Evolutionary conservation across 1,284 basidiomycete genomes (phyloP).

Genomic region (Cutaneotrichosporon sp.): DNA sequence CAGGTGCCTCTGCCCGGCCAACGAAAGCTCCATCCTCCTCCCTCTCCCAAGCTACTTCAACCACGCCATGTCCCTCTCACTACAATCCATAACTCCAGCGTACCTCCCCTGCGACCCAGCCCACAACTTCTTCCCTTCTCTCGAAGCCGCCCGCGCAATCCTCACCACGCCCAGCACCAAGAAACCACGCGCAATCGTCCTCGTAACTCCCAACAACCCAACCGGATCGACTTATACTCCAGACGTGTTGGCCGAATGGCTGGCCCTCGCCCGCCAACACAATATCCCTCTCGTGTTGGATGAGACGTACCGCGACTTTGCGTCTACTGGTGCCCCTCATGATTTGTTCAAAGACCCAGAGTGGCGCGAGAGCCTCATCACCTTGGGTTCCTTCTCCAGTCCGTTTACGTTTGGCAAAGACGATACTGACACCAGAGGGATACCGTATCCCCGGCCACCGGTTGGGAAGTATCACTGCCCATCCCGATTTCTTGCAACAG

Average conservation of each 20-base stretch:
- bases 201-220: slow-evolving; percentile 63
- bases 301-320: slow-evolving; percentile 85
- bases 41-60: slow-evolving; percentile 82
- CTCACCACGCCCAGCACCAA: slow-evolving; percentile 18
- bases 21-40: slow-evolving; percentile 69
- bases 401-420: slow-evolving; percentile 15
- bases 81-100: slow-evolving; percentile 65
- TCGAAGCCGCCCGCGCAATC: slow-evolving; percentile 33
- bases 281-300: slow-evolving; percentile 77
- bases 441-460: slow-evolving; percentile 84
- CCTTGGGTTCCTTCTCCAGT: slow-evolving; percentile 69
- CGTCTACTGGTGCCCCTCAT: slow-evolving; percentile 54
- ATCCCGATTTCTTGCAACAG: slow-evolving; percentile 60
- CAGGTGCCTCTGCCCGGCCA: slow-evolving; percentile 64
- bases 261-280: slow-evolving; percentile 61
- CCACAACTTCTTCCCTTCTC: slow-evolving; percentile 63
- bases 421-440: slow-evolving; percentile 60
- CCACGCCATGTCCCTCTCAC: slow-evolving; percentile 72
- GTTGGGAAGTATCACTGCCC: slow-evolving; percentile 72
- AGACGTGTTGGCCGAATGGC: slow-evolving; percentile 64
- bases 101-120: slow-evolving; percentile 62
- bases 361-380: slow-evolving; percentile 68
- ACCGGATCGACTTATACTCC: slow-evolving; percentile 74
- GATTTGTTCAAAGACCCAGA: slow-evolving; percentile 51
- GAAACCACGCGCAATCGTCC: slow-evolving; percentile 63